A percentile compares a stretch with the other conserved stretches of the same genome.
Conservation (phyloP, 225 moss, liverwort and hornwort species). For the Marchantia polymorpha region DNA sequence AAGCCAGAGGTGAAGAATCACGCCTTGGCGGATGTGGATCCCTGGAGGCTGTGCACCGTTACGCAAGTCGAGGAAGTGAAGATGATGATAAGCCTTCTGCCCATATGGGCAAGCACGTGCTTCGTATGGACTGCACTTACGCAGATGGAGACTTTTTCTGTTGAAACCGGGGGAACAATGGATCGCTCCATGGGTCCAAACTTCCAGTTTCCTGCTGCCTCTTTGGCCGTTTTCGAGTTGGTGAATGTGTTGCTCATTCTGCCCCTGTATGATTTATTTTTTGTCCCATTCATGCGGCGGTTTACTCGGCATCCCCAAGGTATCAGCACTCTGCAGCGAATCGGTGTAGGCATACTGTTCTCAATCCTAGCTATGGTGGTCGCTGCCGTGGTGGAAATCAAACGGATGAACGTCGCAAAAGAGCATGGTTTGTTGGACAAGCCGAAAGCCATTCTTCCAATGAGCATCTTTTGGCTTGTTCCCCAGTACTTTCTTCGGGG, state of each 20-base stretch:
- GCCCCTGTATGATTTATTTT: conserved; percentile 58
- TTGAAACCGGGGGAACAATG: conserved; percentile 62
- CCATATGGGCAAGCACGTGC: conserved; percentile 64
- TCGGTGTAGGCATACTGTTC: conserved; percentile 63
- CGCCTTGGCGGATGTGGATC: conserved; percentile 31
- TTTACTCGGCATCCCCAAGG: conserved; percentile 60
- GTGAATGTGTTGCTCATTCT: conserved; percentile 60
- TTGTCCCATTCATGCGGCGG: conserved; percentile 51
- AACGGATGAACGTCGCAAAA: conserved; percentile 53
- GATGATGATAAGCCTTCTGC: conserved; percentile 70
- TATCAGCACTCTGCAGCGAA: conserved; percentile 68
- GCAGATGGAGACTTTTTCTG: conserved; percentile 81
- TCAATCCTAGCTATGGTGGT: conserved; percentile 62
- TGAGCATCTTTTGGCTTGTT: conserved; percentile 59
- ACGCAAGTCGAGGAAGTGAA: conserved; percentile 81
- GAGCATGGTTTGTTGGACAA: conserved; percentile 57
- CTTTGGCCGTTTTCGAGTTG: conserved; percentile 70
- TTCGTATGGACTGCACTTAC: conserved; percentile 75
- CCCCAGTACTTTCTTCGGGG: conserved; percentile 42
- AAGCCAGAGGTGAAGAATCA: conserved; percentile 17
- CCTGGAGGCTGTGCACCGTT: conserved; percentile 63
- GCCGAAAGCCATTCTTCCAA: conserved; percentile 53
- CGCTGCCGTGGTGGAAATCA: conserved; percentile 56
- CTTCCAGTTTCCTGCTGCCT: conserved; percentile 67
- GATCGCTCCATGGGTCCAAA: conserved; percentile 53